These are phyloP conservation scores for Hyaloscypha bicolor DNA, from an alignment of 495 filamentous ascomycete species.

Conservation along the genomic window DNA sequence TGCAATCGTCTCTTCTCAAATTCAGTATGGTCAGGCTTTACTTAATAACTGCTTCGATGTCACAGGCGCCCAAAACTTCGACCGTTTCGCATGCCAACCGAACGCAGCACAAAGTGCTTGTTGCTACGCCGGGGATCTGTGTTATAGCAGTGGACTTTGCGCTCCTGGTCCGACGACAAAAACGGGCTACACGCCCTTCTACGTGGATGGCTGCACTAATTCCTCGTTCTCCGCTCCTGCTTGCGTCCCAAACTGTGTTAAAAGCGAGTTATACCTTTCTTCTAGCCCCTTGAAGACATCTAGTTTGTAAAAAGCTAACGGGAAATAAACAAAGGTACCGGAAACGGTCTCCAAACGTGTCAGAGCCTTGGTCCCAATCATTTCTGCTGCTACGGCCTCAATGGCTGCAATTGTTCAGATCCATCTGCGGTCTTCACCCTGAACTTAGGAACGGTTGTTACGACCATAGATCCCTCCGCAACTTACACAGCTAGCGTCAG, in stretches of 20 bases:
- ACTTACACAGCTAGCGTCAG: neutral
- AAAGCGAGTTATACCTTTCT: neutral
- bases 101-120: neutral
- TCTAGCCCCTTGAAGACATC: neutral
- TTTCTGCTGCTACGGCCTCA: neutral
- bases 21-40: neutral
- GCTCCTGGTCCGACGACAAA: neutral
- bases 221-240: neutral
- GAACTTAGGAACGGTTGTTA: neutral
- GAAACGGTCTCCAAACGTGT: neutral
- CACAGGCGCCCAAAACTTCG: neutral
- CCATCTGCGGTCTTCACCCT: neutral
- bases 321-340: neutral
- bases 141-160: neutral
- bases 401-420: neutral
- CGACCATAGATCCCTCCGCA: neutral
- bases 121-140: neutral
- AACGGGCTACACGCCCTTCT: neutral
- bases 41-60: neutral
- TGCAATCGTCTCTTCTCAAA: neutral
- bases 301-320: neutral
- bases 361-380: neutral
- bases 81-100: neutral
- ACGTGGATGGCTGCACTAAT: neutral
- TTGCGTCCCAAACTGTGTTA: neutral